Base-by-base conservation (phyloP, 176 grass and related monocot genomes). In the Oryza glumipatula region DNA sequence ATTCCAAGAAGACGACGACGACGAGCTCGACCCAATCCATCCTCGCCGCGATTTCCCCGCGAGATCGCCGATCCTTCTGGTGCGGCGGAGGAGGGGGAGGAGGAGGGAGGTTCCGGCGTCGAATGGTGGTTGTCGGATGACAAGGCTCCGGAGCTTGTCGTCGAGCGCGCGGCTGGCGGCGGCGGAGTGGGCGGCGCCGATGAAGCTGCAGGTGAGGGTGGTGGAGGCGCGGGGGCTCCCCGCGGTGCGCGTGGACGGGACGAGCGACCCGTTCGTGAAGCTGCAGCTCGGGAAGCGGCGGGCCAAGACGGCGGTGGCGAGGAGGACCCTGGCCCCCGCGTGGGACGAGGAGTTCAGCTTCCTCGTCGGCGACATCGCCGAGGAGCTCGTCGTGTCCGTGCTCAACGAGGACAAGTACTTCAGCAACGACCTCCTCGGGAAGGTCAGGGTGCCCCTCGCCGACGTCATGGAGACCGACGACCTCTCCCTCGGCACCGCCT, bases 361-460 rank as follows among this genome's bases (percentile, higher is more conserved):
- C 80, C 91, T 91, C 14, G 93, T 99, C 32, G 93, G 84, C 24
- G 86, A 96, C 77, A 86, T 91, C 44, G 84, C 76, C 52, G 88
- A 94, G 71, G 96, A 96, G 78, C 93, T 99, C 71, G 85, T 46
- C 65, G 65, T 96, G 3, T 70, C 68, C 48, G 91, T 99, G 66
- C 84, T 99, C 77, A 94, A 96, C 72, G 96, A 99, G 87, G 96
- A 99, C 82, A 99, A 89, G 74, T 94, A 95, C 75, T 99, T 99
- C 73, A 83, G 70, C 52, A 92, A 92, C 75, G 96, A 99, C 84
- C 85, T 91, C 45, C 76, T 98, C 77, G 93, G 96, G 2, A 88
- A 70, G 71, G 77, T 93, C 52, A 92, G 80, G 49, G 17, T 99
- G 70, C 91, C 89, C 4, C 88, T 99, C 76, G 73, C 91, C 2